phyloP scores from a whole-genome alignment of 345 rosid genomes.

The Eucalyptus shirleyi region DNA sequence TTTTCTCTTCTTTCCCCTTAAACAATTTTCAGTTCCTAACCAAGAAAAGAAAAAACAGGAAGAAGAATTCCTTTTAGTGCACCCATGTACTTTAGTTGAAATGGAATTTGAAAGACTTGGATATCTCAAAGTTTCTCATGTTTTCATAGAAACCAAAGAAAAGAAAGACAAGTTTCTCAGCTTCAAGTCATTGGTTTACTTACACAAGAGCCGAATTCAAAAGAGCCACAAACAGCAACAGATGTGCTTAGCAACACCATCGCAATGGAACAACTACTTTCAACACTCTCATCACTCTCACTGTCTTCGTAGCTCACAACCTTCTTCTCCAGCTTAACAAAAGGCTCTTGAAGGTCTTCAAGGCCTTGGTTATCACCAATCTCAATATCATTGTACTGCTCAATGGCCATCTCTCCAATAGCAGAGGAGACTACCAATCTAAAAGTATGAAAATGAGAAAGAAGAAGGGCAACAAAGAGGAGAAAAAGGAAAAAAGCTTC shows the following conservation, averaged over 20 bases:
- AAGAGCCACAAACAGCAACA: constrained; percentile 84
- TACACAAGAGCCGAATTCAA: constrained; percentile 90
- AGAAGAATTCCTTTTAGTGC: background rate
- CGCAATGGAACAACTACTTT: constrained; percentile 24
- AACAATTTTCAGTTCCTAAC: constrained; percentile 7
- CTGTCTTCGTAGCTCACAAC: constrained; percentile 1
- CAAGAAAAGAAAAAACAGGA: background rate
- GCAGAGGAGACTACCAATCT: background rate
- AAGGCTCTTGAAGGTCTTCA: constrained; percentile 38
- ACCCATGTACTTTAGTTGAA: background rate
- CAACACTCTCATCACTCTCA: background rate
- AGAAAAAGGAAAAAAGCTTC: background rate
- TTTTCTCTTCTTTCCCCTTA: background rate
- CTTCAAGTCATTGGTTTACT: constrained; percentile 9
- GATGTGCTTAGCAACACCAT: constrained; percentile 73
- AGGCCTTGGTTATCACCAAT: constrained; percentile 16
- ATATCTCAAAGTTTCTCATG: background rate
- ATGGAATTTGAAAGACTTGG: background rate
- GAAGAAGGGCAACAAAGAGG: background rate
- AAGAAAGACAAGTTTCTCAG: background rate
- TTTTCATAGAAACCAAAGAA: background rate
- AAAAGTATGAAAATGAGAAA: background rate
- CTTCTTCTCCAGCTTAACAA: constrained; percentile 8
- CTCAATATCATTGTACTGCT: constrained; percentile 30
- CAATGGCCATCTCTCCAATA: constrained; percentile 28